Conservation (phyloP, 1,139 yeast species). For the Kodamaea derodonti region DNA sequence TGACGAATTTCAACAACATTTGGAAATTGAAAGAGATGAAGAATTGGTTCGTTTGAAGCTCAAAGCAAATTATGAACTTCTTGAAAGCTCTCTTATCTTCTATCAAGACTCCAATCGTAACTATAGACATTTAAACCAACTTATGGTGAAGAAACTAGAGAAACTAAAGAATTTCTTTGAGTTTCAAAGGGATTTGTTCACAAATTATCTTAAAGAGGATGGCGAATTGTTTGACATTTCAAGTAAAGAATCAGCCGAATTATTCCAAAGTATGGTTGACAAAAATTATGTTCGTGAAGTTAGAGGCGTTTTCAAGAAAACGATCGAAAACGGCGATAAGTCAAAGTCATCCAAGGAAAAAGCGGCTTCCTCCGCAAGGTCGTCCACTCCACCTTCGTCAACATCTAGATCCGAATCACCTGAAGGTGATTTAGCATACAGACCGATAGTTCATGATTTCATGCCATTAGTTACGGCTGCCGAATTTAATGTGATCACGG, state of each 20-base stretch:
- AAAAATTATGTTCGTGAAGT: slow-evolving; percentile 29
- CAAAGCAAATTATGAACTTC: slow-evolving; percentile 31
- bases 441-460: slow-evolving; percentile 33
- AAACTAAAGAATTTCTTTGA: slow-evolving; percentile 41
- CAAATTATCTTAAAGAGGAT: slow-evolving; percentile 17
- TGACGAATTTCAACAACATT: slow-evolving; percentile 25
- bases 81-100: slow-evolving; percentile 31
- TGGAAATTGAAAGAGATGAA: slow-evolving; percentile 35
- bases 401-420: slow-evolving; percentile 1
- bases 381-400: slow-evolving; percentile 4
- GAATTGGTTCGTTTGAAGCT: slow-evolving; percentile 34
- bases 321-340: slow-evolving; percentile 11
- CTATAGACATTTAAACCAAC: slow-evolving; percentile 30
- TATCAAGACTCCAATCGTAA: slow-evolving; percentile 38
- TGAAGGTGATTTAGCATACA: slow-evolving; percentile 1
- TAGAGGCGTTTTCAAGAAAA: slow-evolving; percentile 19
- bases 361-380: slow-evolving; percentile 2
- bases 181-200: slow-evolving; percentile 31
- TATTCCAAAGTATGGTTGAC: slow-evolving; percentile 30
- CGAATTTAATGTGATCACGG: slow-evolving; percentile 41
- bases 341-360: background rate
- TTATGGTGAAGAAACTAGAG: slow-evolving; percentile 32
- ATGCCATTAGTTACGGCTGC: slow-evolving; percentile 38
- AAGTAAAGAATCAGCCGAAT: slow-evolving; percentile 32
- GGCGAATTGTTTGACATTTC: slow-evolving; percentile 32